Evolutionary conservation across 129 eudicot genomes (phyloP).

Genomic region (Flaveria bidentis): DNA sequence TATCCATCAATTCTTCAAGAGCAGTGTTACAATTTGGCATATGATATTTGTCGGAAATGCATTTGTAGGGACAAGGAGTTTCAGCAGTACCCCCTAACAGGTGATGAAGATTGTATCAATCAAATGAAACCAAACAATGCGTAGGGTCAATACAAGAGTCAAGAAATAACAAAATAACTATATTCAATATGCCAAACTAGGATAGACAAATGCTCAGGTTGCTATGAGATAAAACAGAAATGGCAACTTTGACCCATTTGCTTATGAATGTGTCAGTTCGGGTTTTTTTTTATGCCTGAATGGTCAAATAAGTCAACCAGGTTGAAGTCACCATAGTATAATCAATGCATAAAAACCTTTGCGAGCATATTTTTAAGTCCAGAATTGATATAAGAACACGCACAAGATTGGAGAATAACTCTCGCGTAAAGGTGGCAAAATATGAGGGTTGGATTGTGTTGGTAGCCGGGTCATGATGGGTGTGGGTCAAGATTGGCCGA

Average conservation of each 20-base stretch:
- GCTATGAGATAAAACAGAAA: background rate
- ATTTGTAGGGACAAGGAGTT: conserved; percentile 88
- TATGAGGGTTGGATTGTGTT: too few species aligned
- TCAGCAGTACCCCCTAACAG: conserved; percentile 79
- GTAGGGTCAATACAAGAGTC: background rate
- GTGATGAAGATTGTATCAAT: conserved; percentile 1
- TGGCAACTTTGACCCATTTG: background rate
- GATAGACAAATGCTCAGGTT: conserved; percentile 2
- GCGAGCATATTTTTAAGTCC: too few species aligned
- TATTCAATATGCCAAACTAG: background rate
- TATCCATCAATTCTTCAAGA: conserved; percentile 88
- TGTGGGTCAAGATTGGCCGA: too few species aligned
- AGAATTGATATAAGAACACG: too few species aligned
- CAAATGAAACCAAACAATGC: conserved; percentile 11
- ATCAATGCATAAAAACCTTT: background rate
- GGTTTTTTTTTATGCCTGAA: background rate
- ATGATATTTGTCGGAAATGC: conserved; percentile 88
- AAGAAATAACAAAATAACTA: background rate
- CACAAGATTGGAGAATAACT: too few species aligned
- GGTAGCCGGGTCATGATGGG: too few species aligned
- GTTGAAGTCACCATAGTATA: too few species aligned
- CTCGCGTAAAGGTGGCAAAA: too few species aligned
- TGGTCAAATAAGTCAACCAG: background rate
- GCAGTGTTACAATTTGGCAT: conserved; percentile 98
- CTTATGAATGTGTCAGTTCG: background rate